Evolutionary conservation across 176 grass and related monocot genomes (phyloP), one percentile per base, ranked within the genome.

Genomic region (Eleusine indica): DNA sequence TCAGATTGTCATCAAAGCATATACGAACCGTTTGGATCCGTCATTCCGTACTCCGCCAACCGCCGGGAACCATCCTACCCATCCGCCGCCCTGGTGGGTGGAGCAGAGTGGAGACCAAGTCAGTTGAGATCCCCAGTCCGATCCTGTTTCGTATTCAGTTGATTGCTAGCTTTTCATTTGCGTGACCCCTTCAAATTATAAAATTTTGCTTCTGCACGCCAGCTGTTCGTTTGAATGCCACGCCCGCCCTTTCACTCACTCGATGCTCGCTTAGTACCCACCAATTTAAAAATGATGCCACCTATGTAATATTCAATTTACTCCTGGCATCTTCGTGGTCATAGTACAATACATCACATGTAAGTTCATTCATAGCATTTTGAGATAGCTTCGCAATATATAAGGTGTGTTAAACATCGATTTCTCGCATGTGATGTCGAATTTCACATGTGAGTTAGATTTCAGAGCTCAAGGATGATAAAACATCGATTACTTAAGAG

Each of bases 321-420:
- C 15, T 32, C 46, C 6, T 30, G 14, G 22, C n/a, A 57, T 44
- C 68, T 43, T 82, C 46, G 11, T 75, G 70, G 25, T 72, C 48
- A 44, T 18, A 32, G 68, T 87, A 70, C 29, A 74, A 35, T 74
- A 56, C 35, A 37, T 63, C n/a, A 47, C 49, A 84, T 80, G 18
- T 68, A 11, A 79, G 21, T 68, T 51, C 49, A 84, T 84, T 6
- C 38, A 10, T 68, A 74, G 16, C 16, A 29, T 32, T 29, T 53
- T 8, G 47, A 29, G 39, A 46, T 19, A 57, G 53, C 53, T 57
- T 61, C 10, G 63, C 22, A 75, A 8, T 58, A 80, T 62, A 42
- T 42, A 63, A 84, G 17, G 13, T 14, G 8, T 22, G 11, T 12
- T 6, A 12, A 12, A 3, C 47, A 49, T 49, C 47, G 47, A 49